Conservation (phyloP, 768 basidiomycete genomes). For the Trichaptum fuscoviolaceum region DNA sequence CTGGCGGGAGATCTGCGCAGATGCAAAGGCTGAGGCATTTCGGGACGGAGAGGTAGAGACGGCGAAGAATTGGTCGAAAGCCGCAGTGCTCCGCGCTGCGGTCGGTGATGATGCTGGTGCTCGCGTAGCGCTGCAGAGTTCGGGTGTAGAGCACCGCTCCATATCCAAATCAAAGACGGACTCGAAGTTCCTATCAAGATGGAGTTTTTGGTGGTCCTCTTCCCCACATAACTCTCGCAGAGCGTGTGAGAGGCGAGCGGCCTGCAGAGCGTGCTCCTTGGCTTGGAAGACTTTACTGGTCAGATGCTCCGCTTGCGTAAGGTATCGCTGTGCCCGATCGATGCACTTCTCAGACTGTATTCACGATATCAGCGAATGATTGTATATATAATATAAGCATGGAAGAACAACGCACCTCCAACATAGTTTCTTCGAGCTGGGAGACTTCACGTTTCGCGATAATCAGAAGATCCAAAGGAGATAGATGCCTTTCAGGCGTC, state of each 20-base stretch:
- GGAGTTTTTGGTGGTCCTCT: not conserved
- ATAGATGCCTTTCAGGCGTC: not conserved
- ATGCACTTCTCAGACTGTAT: not conserved
- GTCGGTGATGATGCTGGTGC: not conserved
- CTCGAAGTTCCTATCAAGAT: not conserved
- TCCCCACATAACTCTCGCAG: not conserved
- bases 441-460: not conserved
- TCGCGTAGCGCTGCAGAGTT: constrained; percentile 9
- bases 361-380: not conserved
- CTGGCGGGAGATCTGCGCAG: constrained; percentile 21
- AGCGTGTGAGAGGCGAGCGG: not conserved
- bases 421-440: not conserved
- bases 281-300: not conserved
- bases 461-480: not conserved
- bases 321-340: not conserved
- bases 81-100: not conserved
- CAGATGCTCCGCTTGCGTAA: not conserved
- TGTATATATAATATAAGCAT: not conserved
- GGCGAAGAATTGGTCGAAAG: not conserved
- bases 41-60: not conserved
- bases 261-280: not conserved
- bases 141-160: constrained; percentile 11
- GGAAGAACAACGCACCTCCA: not conserved
- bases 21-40: not conserved
- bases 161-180: not conserved